These are phyloP conservation scores for Pyrus hybrid DNA, from an alignment of 331 rosid genomes.

Conservation along the genomic window DNA sequence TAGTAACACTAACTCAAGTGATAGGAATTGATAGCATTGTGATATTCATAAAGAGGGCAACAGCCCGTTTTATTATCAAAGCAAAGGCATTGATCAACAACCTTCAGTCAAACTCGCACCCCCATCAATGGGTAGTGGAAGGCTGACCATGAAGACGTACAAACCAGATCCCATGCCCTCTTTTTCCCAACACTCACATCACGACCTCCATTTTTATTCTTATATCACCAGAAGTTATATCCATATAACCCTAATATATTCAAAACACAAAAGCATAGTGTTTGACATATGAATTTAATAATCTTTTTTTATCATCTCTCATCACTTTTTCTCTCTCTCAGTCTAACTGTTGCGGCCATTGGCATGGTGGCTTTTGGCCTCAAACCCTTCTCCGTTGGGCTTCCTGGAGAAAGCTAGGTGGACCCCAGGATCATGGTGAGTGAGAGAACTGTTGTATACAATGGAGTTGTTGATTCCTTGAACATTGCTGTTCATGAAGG, in stretches of 20 bases:
- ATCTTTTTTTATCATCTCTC: background rate
- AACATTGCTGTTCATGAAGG: constrained; percentile 66
- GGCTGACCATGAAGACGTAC: constrained; percentile 13
- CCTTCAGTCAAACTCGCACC: constrained; percentile 16
- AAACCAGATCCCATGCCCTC: constrained; percentile 12
- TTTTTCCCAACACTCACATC: constrained; percentile 9
- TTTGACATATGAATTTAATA: background rate
- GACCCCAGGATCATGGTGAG: constrained; percentile 61
- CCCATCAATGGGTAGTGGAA: constrained; percentile 5
- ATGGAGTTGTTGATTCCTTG: constrained; percentile 73
- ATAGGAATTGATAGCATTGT: background rate
- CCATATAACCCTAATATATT: background rate
- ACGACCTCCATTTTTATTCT: constrained; percentile 22
- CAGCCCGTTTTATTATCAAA: constrained; percentile 24
- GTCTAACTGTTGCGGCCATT: constrained; percentile 1
- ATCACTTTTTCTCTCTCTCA: background rate
- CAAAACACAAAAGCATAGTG: constrained; percentile 10
- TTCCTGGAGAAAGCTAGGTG: constrained; percentile 41
- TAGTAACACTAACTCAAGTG: background rate
- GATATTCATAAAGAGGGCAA: constrained; percentile 1
- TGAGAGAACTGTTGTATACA: constrained; percentile 28
- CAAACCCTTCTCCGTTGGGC: constrained; percentile 29
- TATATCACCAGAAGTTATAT: background rate
- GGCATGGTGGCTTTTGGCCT: constrained; percentile 19
- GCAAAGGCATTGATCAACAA: constrained; percentile 12